Conservation (phyloP, 2,329 filamentous ascomycete species). For the Aureobasidium musti region DNA sequence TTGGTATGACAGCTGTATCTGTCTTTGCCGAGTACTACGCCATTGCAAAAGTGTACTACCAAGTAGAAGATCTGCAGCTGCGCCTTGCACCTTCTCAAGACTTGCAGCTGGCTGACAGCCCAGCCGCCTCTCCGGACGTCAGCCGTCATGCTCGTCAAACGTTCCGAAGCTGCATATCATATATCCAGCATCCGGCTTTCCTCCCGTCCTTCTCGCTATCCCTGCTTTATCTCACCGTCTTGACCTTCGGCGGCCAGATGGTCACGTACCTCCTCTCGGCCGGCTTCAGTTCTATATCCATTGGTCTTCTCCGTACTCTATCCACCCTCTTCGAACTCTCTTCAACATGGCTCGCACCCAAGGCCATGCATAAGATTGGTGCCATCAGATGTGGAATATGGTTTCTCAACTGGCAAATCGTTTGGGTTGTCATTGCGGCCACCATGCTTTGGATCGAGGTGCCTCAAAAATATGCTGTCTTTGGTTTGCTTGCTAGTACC, state of each 20-base stretch:
- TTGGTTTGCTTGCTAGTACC: constrained; percentile 44
- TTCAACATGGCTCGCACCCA: constrained; percentile 63
- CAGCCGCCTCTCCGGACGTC: constrained; percentile 27
- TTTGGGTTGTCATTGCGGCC: constrained; percentile 51
- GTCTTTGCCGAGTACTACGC: constrained; percentile 56
- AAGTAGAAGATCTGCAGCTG: constrained; percentile 25
- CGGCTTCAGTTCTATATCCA: constrained; percentile 55
- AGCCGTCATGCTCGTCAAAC: constrained; percentile 39
- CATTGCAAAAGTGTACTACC: constrained; percentile 48
- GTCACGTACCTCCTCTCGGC: constrained; percentile 62
- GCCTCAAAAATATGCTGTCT: constrained; percentile 31
- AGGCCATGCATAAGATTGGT: constrained; percentile 54
- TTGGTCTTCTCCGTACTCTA: constrained; percentile 57
- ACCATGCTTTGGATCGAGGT: constrained; percentile 39
- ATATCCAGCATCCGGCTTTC: constrained; percentile 58
- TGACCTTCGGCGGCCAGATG: constrained; percentile 64
- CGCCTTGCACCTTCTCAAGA: neutral
- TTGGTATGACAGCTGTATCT: constrained; percentile 54
- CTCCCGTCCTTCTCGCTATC: constrained; percentile 62
- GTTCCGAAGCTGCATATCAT: constrained; percentile 42
- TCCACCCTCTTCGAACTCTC: constrained; percentile 60
- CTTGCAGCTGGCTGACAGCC: neutral
- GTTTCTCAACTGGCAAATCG: constrained; percentile 69
- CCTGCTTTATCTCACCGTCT: constrained; percentile 63
- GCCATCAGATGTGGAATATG: constrained; percentile 67